These are phyloP conservation scores for Herpotrichia juniperi DNA, from an alignment of 2,329 filamentous ascomycete genomes.

Conservation along the genomic window DNA sequence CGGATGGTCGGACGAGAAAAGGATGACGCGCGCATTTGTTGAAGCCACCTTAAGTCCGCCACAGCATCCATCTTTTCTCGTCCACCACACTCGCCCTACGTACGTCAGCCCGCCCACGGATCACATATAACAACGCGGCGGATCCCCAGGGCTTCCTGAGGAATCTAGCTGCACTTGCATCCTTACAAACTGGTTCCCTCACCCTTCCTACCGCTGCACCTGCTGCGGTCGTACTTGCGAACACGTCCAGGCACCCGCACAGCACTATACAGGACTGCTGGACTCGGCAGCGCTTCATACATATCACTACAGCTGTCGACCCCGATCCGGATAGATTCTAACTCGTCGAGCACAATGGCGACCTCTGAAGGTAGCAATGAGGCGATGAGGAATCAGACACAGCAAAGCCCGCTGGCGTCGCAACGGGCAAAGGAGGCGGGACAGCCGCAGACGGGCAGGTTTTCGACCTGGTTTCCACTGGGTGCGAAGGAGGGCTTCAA, in stretches of 20 bases:
- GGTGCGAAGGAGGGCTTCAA: conserved; percentile 89
- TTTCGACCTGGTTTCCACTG: conserved; percentile 72
- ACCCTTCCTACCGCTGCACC: conserved; percentile 37
- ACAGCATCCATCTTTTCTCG: neutral
- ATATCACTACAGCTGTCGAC: conserved; percentile 36
- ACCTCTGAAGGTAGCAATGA: conserved; percentile 23
- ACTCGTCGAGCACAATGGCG: conserved; percentile 37
- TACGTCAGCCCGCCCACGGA: neutral
- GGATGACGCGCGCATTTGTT: too few relatives aligned
- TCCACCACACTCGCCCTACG: neutral
- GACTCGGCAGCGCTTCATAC: conserved; percentile 39
- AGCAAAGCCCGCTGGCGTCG: conserved; percentile 57
- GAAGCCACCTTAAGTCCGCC: neutral
- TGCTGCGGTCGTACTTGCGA: conserved; percentile 37
- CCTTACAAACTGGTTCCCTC: conserved; percentile 43
- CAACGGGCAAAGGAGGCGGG: conserved; percentile 51
- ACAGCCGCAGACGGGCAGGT: conserved; percentile 35
- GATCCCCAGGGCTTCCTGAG: conserved; percentile 11
- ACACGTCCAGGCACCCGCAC: conserved; percentile 27
- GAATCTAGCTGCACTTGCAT: conserved; percentile 18
- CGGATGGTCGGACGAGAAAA: too few relatives aligned
- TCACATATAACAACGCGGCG: conserved; percentile 7
- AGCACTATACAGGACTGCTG: conserved; percentile 31
- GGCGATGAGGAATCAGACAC: conserved; percentile 34
- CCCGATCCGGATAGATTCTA: conserved; percentile 33